Evolutionary conservation across 2,329 filamentous ascomycete genomes (phyloP).

Genomic region (Ceratocystis lukuohia): DNA sequence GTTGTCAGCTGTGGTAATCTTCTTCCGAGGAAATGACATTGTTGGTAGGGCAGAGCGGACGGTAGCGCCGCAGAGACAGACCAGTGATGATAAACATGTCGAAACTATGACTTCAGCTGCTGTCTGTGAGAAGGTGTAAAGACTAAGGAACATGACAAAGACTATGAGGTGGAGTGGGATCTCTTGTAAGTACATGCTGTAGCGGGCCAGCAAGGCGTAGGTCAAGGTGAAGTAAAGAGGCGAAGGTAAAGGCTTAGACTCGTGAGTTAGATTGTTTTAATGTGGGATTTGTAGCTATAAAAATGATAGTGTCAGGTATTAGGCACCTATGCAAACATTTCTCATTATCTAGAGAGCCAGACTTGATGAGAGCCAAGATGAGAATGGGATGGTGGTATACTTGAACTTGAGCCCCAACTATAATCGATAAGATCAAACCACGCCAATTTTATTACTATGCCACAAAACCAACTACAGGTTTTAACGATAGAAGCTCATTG

Average conservation of each 20-base stretch:
- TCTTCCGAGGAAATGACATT: slow-evolving; percentile 40
- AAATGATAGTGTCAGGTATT: not conserved
- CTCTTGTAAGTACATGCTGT: not conserved
- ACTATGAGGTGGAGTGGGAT: not conserved
- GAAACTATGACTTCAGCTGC: not conserved
- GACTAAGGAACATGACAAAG: not conserved
- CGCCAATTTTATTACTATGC: too few relatives aligned
- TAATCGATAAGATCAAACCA: too few relatives aligned
- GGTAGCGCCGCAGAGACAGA: not conserved
- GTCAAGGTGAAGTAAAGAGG: not conserved
- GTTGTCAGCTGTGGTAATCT: slow-evolving; percentile 32
- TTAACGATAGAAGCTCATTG: too few relatives aligned
- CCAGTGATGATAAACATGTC: slow-evolving; percentile 1
- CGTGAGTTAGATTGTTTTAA: not conserved
- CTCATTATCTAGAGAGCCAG: not conserved
- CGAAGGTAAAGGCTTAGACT: not conserved
- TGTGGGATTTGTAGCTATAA: not conserved
- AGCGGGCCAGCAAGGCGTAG: not conserved
- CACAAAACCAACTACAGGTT: too few relatives aligned
- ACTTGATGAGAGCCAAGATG: not conserved
- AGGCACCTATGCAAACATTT: not conserved
- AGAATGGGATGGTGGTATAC: too few relatives aligned
- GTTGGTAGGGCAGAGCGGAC: slow-evolving; percentile 28
- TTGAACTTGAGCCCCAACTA: too few relatives aligned
- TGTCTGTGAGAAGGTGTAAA: not conserved